These are phyloP conservation scores for Chytriomyces hyalinus DNA, from an alignment of 192 early-diverging fungal genomes.

Conservation along the genomic window DNA sequence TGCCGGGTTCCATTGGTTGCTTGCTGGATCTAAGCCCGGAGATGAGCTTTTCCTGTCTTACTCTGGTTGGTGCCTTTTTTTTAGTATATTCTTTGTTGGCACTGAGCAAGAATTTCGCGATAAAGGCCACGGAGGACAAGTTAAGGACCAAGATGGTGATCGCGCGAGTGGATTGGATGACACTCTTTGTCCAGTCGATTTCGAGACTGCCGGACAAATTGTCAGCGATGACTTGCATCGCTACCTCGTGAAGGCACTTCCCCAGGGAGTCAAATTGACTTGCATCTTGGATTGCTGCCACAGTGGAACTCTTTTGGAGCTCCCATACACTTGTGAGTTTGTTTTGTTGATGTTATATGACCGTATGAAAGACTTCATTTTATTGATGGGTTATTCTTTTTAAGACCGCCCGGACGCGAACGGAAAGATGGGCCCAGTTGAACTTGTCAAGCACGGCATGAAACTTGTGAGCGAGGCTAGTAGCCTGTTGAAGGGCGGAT, in stretches of 20 bases:
- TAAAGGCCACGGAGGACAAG: constrained; percentile 67
- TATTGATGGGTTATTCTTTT: no score
- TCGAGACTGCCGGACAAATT: constrained; percentile 71
- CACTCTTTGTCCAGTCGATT: constrained; percentile 79
- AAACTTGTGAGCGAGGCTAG: background rate
- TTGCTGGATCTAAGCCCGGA: constrained; percentile 50
- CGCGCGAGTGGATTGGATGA: constrained; percentile 41
- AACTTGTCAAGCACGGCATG: constrained; percentile 15
- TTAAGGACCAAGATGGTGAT: constrained; percentile 53
- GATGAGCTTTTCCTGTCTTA: constrained; percentile 51
- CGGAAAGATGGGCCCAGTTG: constrained; percentile 25
- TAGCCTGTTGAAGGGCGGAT: constrained; percentile 15
- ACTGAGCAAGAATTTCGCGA: background rate
- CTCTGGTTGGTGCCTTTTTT: constrained; percentile 1
- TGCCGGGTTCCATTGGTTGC: constrained; percentile 52
- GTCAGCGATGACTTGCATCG: constrained; percentile 70
- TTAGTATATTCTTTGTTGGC: background rate
- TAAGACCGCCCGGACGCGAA: constrained; percentile 24
- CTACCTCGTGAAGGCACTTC: constrained; percentile 65
- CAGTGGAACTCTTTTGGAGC: constrained; percentile 48
- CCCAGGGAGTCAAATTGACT: constrained; percentile 72
- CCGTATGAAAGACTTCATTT: no score
- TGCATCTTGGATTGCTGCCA: constrained; percentile 78
- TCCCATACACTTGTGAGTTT: constrained; percentile 41
- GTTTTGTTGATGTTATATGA: no score